Conservation (phyloP, 495 filamentous ascomycete genomes). For the Daldinia decipiens region DNA sequence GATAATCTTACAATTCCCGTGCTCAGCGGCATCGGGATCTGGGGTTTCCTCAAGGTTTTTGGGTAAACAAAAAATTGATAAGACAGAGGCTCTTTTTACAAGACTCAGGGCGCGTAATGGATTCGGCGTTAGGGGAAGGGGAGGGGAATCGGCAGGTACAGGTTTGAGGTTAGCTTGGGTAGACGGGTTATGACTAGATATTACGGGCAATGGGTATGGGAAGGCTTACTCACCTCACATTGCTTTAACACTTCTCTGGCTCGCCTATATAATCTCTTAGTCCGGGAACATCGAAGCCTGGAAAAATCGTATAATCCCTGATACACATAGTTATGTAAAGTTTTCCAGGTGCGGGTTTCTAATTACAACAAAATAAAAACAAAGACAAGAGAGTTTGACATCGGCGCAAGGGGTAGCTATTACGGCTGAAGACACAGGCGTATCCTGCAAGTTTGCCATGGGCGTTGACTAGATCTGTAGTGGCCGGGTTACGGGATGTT, state of each 20-base stretch:
- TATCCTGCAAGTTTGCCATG: conserved; percentile 31
- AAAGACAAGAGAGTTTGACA: conserved; percentile 14
- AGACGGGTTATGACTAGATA: conserved; percentile 40
- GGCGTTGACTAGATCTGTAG: conserved; percentile 37
- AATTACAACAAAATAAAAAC: conserved; percentile 9
- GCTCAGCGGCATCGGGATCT: conserved; percentile 87
- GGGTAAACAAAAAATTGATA: conserved; percentile 57
- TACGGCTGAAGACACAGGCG: conserved; percentile 5
- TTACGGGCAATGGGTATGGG: conserved; percentile 23
- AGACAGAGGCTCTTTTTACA: conserved; percentile 18
- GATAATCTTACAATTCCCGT: conserved; percentile 98
- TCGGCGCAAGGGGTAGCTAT: conserved; percentile 14
- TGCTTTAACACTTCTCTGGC: conserved; percentile 22
- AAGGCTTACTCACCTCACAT: conserved; percentile 32
- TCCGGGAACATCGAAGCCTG: conserved; percentile 11
- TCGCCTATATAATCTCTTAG: conserved; percentile 8
- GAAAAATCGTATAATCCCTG: conserved; percentile 21
- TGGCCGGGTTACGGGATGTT: conserved; percentile 41
- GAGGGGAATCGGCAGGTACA: conserved; percentile 12
- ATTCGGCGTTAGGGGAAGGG: conserved; percentile 34
- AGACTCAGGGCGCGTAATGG: conserved; percentile 16
- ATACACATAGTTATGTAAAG: conserved; percentile 16
- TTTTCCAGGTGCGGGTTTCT: conserved; percentile 7
- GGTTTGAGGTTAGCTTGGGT: conserved; percentile 19
- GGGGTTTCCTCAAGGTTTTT: conserved; percentile 93